A percentile compares a stretch with the other conserved stretches of the same genome.
Conservation (phyloP, 306 rosid species). For the Dalbergia cochinchinensis region DNA sequence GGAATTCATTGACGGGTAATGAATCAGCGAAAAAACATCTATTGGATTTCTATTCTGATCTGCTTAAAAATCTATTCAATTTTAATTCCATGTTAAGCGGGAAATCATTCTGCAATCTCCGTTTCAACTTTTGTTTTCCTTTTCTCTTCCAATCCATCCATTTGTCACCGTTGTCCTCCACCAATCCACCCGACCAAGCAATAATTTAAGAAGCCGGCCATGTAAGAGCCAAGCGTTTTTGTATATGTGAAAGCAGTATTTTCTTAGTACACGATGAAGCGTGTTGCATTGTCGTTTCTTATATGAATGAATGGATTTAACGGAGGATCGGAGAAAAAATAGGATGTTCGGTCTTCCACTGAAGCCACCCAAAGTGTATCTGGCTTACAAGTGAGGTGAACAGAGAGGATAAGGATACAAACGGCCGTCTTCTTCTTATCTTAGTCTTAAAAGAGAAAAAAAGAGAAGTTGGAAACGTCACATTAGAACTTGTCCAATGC, state of each 20-base stretch:
- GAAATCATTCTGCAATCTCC: too few species aligned
- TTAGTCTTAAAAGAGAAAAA: neutral
- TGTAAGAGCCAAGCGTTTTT: neutral
- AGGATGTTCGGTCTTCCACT: neutral
- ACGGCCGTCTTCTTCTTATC: neutral
- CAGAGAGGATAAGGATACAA: neutral
- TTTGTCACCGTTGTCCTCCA: too few species aligned
- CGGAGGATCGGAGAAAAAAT: neutral
- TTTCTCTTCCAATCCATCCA: too few species aligned
- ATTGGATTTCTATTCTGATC: too few species aligned
- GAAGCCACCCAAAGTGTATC: neutral
- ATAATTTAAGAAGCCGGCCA: neutral
- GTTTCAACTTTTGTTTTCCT: too few species aligned
- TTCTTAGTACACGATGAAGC: neutral
- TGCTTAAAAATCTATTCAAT: too few species aligned
- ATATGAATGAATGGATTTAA: neutral
- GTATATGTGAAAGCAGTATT: neutral
- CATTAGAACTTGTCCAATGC: slow-evolving; percentile 10
- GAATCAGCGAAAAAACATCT: too few species aligned
- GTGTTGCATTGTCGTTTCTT: neutral
- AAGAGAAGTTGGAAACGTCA: neutral
- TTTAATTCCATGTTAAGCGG: too few species aligned
- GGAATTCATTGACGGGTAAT: too few species aligned
- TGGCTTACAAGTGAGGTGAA: neutral
- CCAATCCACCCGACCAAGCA: too few species aligned